These are phyloP conservation scores for Aspergillus sp. DNA, from an alignment of 2,329 filamentous ascomycete species.

Conservation along the genomic window DNA sequence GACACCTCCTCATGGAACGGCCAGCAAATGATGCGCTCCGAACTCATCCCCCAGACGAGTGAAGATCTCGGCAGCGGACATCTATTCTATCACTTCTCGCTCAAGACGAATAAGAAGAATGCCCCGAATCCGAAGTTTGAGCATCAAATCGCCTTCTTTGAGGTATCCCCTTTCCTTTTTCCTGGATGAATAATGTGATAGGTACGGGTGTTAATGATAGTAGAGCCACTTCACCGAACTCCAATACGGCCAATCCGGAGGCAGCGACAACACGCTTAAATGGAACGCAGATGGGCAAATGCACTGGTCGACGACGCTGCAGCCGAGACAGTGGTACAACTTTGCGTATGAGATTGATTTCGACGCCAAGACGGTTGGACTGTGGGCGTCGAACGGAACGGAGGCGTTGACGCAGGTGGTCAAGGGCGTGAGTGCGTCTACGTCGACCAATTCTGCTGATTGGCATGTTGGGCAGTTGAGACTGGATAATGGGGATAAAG, in stretches of 20 bases:
- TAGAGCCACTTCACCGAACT: slow-evolving; percentile 71
- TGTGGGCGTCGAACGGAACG: slow-evolving; percentile 65
- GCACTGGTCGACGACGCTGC: slow-evolving; percentile 60
- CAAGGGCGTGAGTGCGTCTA: slow-evolving; percentile 55
- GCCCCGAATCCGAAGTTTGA: slow-evolving; percentile 59
- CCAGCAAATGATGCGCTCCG: slow-evolving; percentile 67
- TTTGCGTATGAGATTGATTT: slow-evolving; percentile 73
- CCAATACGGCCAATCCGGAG: slow-evolving; percentile 57
- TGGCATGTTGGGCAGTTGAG: slow-evolving; percentile 70
- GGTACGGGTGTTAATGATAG: slow-evolving; percentile 27
- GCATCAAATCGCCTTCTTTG: slow-evolving; percentile 61
- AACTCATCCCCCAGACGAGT: slow-evolving; percentile 67
- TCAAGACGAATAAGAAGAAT: slow-evolving; percentile 57
- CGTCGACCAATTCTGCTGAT: slow-evolving; percentile 63
- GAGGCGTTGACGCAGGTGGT: slow-evolving; percentile 55
- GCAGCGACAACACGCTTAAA: slow-evolving; percentile 52
- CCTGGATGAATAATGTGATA: slow-evolving; percentile 25
- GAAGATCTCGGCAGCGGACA: slow-evolving; percentile 62
- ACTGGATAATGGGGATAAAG: slow-evolving; percentile 53
- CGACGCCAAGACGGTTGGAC: slow-evolving; percentile 54
- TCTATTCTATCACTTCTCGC: slow-evolving; percentile 68
- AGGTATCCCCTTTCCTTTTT: slow-evolving; percentile 13
- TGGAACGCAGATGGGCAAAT: slow-evolving; percentile 60
- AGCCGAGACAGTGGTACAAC: slow-evolving; percentile 67
- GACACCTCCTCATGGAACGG: slow-evolving; percentile 62